Evolutionary conservation across 495 filamentous ascomycete species (phyloP), one percentile per base, ranked within the genome.

Genomic region (Aspergillus nidulans): DNA sequence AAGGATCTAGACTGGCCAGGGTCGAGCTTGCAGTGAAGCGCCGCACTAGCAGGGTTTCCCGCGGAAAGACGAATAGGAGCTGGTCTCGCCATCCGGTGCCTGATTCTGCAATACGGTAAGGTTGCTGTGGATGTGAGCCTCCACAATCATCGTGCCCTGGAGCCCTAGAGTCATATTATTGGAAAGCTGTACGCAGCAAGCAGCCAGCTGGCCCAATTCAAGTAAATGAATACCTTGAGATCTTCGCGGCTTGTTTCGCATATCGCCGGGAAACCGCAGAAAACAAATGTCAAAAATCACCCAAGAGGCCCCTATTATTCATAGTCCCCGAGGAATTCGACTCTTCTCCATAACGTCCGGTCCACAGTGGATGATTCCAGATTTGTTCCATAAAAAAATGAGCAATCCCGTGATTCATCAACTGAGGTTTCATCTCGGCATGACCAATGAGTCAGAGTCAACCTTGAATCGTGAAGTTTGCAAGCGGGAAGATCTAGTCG

Each of bases 21-120:
- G 30, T 34, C 30, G 30, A 34, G 6, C 8, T 10, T 34, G 30
- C 30, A 34, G 9, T 34, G 30, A 34, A 34, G 4, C 28, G 46
- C 23, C 46, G 32, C 43, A 47, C 43, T 55, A 41, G 44, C 45
- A 52, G 42, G 55, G 49, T 53, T 60, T 63, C 43, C 61, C 48
- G 52, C 58, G 52, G 57, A 58, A 55, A 58, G 52, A 20, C 25
- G 53, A 49, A 49, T 49, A 7, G 30, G 32, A 49, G 32, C 26
- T 6, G 18, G n/a, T n/a, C 20, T 49, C 47, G 47, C 51, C 51
- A 55, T 57, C 10, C 41, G 42, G 53, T 49, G 36, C 45, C 19
- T 49, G 45, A 15, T 56, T 43, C 23, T 20, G 34, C 23, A 28
- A 32, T 34, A 30, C 25, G 6, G 20, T 45, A 41, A 18, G 13